These are phyloP conservation scores for Aspergillus homomorphus DNA, from an alignment of 495 filamentous ascomycete genomes.

Conservation along the genomic window DNA sequence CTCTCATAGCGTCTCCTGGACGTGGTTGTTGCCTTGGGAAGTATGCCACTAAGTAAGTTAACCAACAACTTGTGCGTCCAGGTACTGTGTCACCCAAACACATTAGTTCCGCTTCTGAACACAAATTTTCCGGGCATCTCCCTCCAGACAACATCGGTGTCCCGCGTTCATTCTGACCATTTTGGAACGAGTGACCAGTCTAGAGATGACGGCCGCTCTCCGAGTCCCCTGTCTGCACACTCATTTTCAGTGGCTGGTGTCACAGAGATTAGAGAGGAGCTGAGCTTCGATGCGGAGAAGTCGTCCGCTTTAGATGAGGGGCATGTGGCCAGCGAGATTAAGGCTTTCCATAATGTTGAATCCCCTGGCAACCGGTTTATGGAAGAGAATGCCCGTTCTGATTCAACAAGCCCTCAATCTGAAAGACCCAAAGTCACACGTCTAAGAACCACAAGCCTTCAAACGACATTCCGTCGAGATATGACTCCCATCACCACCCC, in stretches of 20 bases:
- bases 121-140: not conserved
- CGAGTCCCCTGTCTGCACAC: slow-evolving; percentile 23
- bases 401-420: not conserved
- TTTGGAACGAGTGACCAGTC: not conserved
- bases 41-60: not conserved
- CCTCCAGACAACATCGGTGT: slow-evolving; percentile 8
- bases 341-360: not conserved
- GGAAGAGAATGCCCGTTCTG: not conserved
- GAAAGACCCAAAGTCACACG: not conserved
- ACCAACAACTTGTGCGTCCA: not conserved
- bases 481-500: not conserved
- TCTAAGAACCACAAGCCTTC: not conserved
- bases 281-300: not conserved
- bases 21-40: not conserved
- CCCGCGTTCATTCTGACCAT: slow-evolving; percentile 9
- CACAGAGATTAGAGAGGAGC: not conserved
- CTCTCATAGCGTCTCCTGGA: not conserved
- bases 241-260: slow-evolving; percentile 4
- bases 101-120: slow-evolving; percentile 16
- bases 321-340: not conserved
- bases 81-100: slow-evolving; percentile 22
- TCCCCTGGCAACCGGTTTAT: not conserved
- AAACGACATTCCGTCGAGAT: not conserved
- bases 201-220: slow-evolving; percentile 5
- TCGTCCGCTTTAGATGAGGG: not conserved